Conservation (phyloP, 345 rosid species). For the Pistacia atlantica region DNA sequence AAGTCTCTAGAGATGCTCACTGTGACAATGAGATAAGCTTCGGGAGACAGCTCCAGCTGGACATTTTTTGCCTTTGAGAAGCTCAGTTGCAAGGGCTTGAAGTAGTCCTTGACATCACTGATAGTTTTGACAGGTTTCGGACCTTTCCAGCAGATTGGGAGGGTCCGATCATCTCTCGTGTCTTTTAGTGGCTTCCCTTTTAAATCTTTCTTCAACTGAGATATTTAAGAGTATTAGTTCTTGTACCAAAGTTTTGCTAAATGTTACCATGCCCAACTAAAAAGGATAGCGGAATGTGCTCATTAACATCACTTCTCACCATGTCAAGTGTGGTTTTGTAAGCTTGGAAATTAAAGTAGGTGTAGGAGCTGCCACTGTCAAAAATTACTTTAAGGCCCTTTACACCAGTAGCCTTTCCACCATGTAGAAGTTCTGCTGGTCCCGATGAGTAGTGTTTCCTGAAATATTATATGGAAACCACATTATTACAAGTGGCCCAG, state of each 20-base stretch:
- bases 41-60: conserved; percentile 67
- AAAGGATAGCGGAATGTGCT: neutral
- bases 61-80: conserved; percentile 49
- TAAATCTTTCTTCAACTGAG: conserved; percentile 46
- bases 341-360: conserved; percentile 60
- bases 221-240: conserved; percentile 16
- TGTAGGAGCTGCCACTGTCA: conserved; percentile 95
- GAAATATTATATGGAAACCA: conserved; percentile 19
- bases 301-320: conserved; percentile 39
- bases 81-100: conserved; percentile 55
- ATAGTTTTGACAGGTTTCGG: conserved; percentile 51
- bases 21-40: conserved; percentile 72
- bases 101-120: conserved; percentile 52
- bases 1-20: conserved; percentile 37
- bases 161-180: conserved; percentile 56
- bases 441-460: conserved; percentile 71
- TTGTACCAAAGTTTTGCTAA: neutral
- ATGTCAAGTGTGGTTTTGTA: conserved; percentile 53
- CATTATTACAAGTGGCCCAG: neutral
- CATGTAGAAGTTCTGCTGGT: conserved; percentile 66
- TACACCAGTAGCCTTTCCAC: conserved; percentile 57
- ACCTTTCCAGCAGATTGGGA: conserved; percentile 89
- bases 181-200: conserved; percentile 53
- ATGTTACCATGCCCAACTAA: neutral
- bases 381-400: conserved; percentile 57